Base-by-base conservation (phyloP, 139 green algal species). In the Chlorella sorokiniana region DNA sequence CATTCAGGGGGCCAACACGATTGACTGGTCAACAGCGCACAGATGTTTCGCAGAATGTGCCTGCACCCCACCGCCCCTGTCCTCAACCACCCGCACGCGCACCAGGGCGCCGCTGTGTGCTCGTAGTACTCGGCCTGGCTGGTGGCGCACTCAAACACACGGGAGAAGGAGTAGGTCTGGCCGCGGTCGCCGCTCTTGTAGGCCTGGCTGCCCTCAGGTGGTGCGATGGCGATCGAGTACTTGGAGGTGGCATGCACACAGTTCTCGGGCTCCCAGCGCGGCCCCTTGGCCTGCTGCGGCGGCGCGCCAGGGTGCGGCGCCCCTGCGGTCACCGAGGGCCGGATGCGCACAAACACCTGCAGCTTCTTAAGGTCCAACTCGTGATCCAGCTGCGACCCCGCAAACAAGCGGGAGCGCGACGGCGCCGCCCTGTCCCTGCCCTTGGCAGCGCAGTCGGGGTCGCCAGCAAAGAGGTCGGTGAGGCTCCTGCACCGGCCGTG, bases 121-220 rank as follows among this genome's bases (percentile, higher is more conserved):
- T 62, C 45, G 42, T 88, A 94, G 18, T 92, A 89, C 29, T 79
- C 78, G 16, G 77, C 44, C 81, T 94, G 91, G 29, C 51, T 65
- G 14, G 88, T 88, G 6, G 88, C 67, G 6, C 65, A 45, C 41
- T 75, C 84, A 84, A 92, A 94, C 4, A 94, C 90, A 23, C 75
- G 54, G 16, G 87, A 86, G 83, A 94, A 94, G 70, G 84, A 88
- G 78, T 91, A 94, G 11, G 83, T 87, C 69, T 93, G 83, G 4
- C 85, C 89, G 20, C 88, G 63, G 71, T 91, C 86, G 27, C 89
- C 89, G 54, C 78, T 86, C 62, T 78, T 85, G 83, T 92, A 92
- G 40, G 87, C 81, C 52, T 88, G 72, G 14, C 77, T 86, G 29
- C 27, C 52, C 69, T 90, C 86, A 37, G 89, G 88, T 14, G 88